Evolutionary conservation across 495 filamentous ascomycete genomes (phyloP), one percentile per base, ranked within the genome.

Genomic region (Cenococcum geophilum): DNA sequence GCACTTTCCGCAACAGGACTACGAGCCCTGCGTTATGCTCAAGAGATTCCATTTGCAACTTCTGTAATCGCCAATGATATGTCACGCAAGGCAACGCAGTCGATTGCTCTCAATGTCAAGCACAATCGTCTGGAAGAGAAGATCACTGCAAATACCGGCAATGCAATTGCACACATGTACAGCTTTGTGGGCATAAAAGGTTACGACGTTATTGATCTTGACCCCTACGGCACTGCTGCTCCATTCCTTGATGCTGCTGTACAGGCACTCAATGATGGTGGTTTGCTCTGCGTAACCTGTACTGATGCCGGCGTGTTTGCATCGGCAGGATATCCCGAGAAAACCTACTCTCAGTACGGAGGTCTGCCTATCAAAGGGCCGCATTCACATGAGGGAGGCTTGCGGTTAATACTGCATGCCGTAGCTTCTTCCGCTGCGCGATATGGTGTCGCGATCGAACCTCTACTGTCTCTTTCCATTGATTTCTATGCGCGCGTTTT

Each of bases 191-290:
- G 58, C n/a, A 61, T 49, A 51, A 63, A 55, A 42, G 60, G 62
- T n/a, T 97, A 95, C 74, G 85, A 97, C 67, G 90, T 97, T 35
- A 95, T 99, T 61, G 93, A 99, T 70, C 81, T 99, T 20, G 93
- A 99, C 71, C 93, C 93, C 0, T 99, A 97, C 69, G 93, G 93
- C 18, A 90, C 88, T 1, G 93, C 95, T 0, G 86, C 85, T 25
- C 88, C 91, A 1, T 97, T 97, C 74, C 73, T 97, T 14, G 93
- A 99, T 69, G 86, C 89, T 4, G 90, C 95, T 3, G 79, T 97
- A 1, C 90, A 95, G 68, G 83, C 86, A 0, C 77, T 97, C 11
- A 83, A 82, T 36, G 89, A 95, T 60, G 91, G 89, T 4, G 93
- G 95, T 18, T 78, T 99, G 14, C 80, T 99, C 6, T 97, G 92